phyloP scores from a whole-genome alignment of 179 eudicot species.

The Sideroxylon spinosum region DNA sequence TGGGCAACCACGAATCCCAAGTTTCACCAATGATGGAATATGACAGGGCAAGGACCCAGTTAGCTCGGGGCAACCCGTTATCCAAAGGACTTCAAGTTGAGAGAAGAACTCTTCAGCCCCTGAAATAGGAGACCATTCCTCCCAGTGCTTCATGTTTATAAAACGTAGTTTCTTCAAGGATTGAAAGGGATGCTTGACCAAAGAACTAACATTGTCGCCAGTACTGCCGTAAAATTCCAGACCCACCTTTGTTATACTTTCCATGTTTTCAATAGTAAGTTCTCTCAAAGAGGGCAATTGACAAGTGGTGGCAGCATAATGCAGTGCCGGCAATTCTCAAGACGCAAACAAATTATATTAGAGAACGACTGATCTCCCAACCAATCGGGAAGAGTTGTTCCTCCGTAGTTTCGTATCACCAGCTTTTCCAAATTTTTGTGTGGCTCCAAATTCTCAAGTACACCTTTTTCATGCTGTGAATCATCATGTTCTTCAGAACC shows the following conservation, averaged over 20 bases:
- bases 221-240: neutral
- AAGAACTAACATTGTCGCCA: neutral
- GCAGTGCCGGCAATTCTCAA: neutral
- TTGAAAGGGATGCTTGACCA: neutral
- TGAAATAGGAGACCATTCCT: neutral
- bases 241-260: neutral
- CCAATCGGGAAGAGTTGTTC: conserved; percentile 14
- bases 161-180: neutral
- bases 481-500: neutral
- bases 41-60: conserved; percentile 15
- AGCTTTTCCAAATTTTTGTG: conserved; percentile 7
- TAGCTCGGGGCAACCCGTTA: conserved; percentile 20
- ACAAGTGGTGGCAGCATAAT: conserved; percentile 1
- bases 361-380: neutral
- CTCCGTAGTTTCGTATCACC: neutral
- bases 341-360: conserved; percentile 6
- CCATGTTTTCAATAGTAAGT: neutral
- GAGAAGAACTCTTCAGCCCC: conserved; percentile 16
- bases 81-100: conserved; percentile 6
- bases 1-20: conserved; percentile 11
- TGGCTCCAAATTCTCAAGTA: conserved; percentile 10
- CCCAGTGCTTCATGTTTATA: neutral
- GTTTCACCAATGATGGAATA: conserved; percentile 1
- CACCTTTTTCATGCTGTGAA: neutral
- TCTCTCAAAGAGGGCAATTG: conserved; percentile 5